phyloP scores from a whole-genome alignment of 495 filamentous ascomycete genomes.

The Hamigera avellanea region DNA sequence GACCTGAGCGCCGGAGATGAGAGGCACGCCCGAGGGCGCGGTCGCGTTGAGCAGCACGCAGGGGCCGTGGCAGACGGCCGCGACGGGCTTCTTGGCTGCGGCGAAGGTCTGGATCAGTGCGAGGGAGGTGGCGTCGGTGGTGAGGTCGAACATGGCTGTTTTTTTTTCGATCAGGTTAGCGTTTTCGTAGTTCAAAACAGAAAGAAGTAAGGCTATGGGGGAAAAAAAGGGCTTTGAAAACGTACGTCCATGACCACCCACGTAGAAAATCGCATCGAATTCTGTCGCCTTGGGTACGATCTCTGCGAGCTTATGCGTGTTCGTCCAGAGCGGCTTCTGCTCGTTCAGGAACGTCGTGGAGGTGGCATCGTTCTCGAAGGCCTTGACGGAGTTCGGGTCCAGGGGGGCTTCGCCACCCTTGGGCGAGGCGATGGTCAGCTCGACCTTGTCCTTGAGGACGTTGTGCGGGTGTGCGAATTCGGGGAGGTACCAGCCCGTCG shows the following conservation, averaged over 20 bases:
- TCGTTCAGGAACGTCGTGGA: constrained; percentile 40
- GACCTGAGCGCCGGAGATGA: constrained; percentile 35
- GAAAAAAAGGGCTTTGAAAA: constrained; percentile 2
- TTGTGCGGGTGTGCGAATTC: constrained; percentile 63
- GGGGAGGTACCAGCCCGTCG: constrained; percentile 62
- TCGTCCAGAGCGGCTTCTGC: constrained; percentile 47
- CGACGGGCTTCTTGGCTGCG: constrained; percentile 37
- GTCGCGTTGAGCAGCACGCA: constrained; percentile 42
- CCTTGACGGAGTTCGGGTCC: constrained; percentile 51
- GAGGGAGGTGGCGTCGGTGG: constrained; percentile 27
- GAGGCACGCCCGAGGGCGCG: constrained; percentile 25
- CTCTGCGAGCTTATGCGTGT: constrained; percentile 41
- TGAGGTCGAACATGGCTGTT: constrained; percentile 50
- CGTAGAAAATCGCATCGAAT: constrained; percentile 61
- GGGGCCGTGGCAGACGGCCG: constrained; percentile 51
- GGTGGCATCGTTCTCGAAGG: constrained; percentile 42
- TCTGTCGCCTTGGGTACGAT: constrained; percentile 45
- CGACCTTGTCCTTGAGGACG: constrained; percentile 40
- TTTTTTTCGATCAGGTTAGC: too few relatives aligned
- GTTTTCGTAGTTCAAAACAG: background rate
- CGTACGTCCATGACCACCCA: constrained; percentile 67
- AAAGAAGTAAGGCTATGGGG: background rate
- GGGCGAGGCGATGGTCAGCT: constrained; percentile 54
- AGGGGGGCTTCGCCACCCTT: constrained; percentile 56
- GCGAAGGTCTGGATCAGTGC: constrained; percentile 42